These are phyloP conservation scores for Bidens hawaiensis DNA, from an alignment of 140 eudicot genomes.

Conservation along the genomic window DNA sequence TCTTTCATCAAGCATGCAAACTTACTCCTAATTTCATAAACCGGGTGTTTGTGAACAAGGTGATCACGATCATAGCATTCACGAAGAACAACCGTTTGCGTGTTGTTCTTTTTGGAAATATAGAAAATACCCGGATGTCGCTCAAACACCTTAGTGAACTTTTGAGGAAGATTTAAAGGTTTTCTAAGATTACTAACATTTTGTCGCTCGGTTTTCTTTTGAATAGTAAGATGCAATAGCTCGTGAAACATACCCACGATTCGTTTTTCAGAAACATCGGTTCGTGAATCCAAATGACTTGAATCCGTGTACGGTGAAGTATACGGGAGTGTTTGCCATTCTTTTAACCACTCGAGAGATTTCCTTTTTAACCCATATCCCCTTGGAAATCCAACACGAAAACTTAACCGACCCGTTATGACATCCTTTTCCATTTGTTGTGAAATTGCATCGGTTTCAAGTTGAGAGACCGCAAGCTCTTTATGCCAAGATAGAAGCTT, in stretches of 20 bases:
- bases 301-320: conserved; percentile 74
- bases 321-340: conserved; percentile 87
- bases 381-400: conserved; percentile 72
- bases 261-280: conserved; percentile 87
- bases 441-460: conserved; percentile 34
- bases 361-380: conserved; percentile 84
- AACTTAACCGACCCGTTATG: conserved; percentile 33
- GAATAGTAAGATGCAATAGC: conserved; percentile 70
- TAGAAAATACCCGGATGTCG: conserved; percentile 95
- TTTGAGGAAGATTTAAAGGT: conserved; percentile 68
- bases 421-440: conserved; percentile 25
- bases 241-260: conserved; percentile 83
- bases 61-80: conserved; percentile 63
- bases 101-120: conserved; percentile 63
- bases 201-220: conserved; percentile 57
- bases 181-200: conserved; percentile 77
- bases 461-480: conserved; percentile 53
- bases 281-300: conserved; percentile 78
- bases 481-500: conserved; percentile 51
- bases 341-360: conserved; percentile 68
- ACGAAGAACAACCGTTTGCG: conserved; percentile 72
- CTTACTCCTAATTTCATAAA: conserved; percentile 59
- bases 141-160: conserved; percentile 86
- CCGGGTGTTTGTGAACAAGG: conserved; percentile 58
- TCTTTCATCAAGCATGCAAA: conserved; percentile 49